Conservation (phyloP, 192 early-diverging fungal species). For the Polychytrium aggregatum region DNA sequence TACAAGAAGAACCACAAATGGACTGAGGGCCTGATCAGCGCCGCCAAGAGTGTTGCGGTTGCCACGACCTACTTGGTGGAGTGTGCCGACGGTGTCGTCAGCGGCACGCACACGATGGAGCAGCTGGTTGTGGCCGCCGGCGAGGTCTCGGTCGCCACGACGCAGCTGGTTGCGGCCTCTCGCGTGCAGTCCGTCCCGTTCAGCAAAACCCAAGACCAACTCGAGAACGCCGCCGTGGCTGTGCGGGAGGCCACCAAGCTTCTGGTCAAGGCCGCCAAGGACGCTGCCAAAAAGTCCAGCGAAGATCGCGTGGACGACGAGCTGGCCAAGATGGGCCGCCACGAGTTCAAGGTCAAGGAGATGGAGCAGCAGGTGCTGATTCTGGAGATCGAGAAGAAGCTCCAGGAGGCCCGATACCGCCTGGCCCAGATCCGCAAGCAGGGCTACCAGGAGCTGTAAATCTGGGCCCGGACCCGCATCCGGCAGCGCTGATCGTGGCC, state of each 20-base stretch:
- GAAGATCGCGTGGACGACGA: slow-evolving; percentile 51
- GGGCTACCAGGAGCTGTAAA: slow-evolving; percentile 55
- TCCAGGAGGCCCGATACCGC: slow-evolving; percentile 70
- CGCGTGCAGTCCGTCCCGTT: slow-evolving; percentile 88
- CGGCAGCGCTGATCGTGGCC: no score
- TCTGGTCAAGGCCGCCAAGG: slow-evolving; percentile 86
- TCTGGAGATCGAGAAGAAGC: slow-evolving; percentile 87
- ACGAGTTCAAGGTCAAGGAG: slow-evolving; percentile 91
- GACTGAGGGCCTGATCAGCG: slow-evolving; percentile 97
- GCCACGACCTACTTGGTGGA: slow-evolving; percentile 90
- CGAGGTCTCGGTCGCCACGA: slow-evolving; percentile 92
- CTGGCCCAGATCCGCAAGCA: slow-evolving; percentile 88
- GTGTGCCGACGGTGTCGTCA: slow-evolving; percentile 89
- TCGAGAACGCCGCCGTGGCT: slow-evolving; percentile 86
- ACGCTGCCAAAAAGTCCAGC: slow-evolving; percentile 47
- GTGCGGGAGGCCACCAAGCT: slow-evolving; percentile 86
- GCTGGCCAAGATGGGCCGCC: slow-evolving; percentile 62
- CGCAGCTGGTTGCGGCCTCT: slow-evolving; percentile 91
- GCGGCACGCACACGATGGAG: slow-evolving; percentile 79
- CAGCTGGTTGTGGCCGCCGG: slow-evolving; percentile 96
- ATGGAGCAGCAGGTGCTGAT: slow-evolving; percentile 99
- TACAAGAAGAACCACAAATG: slow-evolving; percentile 99
- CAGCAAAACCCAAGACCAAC: slow-evolving; percentile 83
- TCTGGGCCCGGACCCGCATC: no score
- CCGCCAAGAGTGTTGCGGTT: slow-evolving; percentile 88